A percentile compares a stretch with the other conserved stretches of the same genome.
Conservation (phyloP, 1,139 yeast genomes). For the Diutina neorugosa region DNA sequence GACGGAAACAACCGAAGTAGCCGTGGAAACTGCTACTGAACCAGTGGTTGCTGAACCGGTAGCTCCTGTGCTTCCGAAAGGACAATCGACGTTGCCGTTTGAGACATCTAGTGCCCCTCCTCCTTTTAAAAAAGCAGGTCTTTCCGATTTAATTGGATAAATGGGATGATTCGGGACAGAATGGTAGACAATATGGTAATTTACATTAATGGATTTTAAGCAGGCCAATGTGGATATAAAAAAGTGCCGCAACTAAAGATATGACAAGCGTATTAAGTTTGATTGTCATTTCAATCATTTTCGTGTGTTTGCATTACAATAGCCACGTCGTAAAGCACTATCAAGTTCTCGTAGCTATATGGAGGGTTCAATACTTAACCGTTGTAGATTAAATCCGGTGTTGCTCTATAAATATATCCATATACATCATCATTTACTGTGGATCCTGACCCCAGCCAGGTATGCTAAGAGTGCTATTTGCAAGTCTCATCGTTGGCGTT, state of each 20-base stretch:
- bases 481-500: background rate
- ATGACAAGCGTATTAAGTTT: no score
- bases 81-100: slow-evolving; percentile 9
- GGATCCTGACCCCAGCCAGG: background rate
- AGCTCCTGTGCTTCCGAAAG: slow-evolving; percentile 7
- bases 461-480: background rate
- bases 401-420: background rate
- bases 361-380: no score
- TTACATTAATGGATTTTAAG: no score
- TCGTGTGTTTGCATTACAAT: no score
- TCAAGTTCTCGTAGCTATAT: no score
- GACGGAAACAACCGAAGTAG: slow-evolving; percentile 7
- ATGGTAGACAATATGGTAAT: background rate
- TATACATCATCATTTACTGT: background rate
- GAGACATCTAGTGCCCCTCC: background rate
- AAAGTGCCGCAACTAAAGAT: no score
- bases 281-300: no score
- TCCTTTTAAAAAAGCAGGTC: slow-evolving; percentile 22
- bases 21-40: slow-evolving; percentile 6
- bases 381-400: background rate
- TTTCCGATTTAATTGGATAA: slow-evolving; percentile 22
- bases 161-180: slow-evolving; percentile 8
- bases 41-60: background rate
- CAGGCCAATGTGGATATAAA: no score
- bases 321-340: no score